Evolutionary conservation across 225 moss, liverwort and hornwort species (phyloP).

Genomic region (Sphagnum contortum): DNA sequence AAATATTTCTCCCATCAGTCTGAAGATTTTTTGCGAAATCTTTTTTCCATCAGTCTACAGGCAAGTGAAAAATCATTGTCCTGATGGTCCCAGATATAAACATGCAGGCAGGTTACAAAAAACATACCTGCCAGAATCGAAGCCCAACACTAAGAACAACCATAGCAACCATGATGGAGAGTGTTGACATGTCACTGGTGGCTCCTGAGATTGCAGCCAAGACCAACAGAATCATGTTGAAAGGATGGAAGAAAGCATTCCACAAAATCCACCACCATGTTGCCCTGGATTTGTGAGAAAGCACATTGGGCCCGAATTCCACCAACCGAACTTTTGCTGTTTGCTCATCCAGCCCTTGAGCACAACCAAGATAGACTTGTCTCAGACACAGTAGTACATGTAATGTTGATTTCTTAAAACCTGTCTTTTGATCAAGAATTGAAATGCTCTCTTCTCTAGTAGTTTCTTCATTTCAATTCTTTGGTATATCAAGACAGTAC

Average conservation of each 20-base stretch:
- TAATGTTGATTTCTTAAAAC: too few species aligned
- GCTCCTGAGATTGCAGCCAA: conserved; percentile 18
- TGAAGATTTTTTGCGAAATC: too few species aligned
- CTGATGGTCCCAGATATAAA: too few species aligned
- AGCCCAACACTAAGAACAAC: conserved; percentile 23
- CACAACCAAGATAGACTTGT: too few species aligned
- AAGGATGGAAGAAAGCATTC: conserved; percentile 23
- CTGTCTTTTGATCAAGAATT: too few species aligned
- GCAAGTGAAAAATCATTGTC: too few species aligned
- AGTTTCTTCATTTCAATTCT: background rate
- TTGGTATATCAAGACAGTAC: background rate
- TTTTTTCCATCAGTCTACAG: too few species aligned
- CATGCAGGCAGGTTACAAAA: too few species aligned
- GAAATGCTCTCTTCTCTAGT: background rate
- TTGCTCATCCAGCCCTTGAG: conserved; percentile 8
- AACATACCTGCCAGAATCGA: conserved; percentile 19
- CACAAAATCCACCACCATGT: conserved; percentile 21
- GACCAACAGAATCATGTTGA: conserved; percentile 21
- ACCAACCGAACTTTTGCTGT: conserved; percentile 13
- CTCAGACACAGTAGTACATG: too few species aligned
- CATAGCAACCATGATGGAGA: conserved; percentile 21
- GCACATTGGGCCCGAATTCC: conserved; percentile 17
- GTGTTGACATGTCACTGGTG: conserved; percentile 17
- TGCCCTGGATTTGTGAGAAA: conserved; percentile 17
- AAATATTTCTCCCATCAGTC: too few species aligned